These are phyloP conservation scores for Talaromyces sp. DNA, from an alignment of 2,329 filamentous ascomycete genomes.

Conservation along the genomic window DNA sequence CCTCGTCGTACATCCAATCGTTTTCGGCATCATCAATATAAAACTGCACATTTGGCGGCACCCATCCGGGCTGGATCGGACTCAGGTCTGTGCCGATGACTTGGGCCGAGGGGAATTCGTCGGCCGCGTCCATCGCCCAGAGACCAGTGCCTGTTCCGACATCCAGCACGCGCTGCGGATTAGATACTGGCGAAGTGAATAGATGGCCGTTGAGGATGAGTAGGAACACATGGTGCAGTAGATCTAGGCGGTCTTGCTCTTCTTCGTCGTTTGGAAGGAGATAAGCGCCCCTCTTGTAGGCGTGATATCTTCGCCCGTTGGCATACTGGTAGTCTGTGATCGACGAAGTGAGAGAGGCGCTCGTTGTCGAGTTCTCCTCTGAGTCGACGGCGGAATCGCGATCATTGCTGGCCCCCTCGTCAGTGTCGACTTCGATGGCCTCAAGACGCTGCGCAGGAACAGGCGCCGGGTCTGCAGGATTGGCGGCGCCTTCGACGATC, in stretches of 20 bases:
- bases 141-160: conserved; percentile 50
- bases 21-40: conserved; percentile 8
- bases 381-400: conserved; percentile 1
- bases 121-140: conserved; percentile 52
- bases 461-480: background rate
- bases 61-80: conserved; percentile 13
- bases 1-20: conserved; percentile 6
- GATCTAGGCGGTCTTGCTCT: conserved; percentile 8
- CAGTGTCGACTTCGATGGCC: conserved; percentile 4
- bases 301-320: conserved; percentile 7
- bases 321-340: conserved; percentile 4
- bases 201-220: conserved; percentile 44
- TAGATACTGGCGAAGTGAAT: conserved; percentile 39
- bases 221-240: conserved; percentile 36
- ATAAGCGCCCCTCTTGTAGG: conserved; percentile 5
- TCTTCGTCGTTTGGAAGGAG: conserved; percentile 7
- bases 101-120: conserved; percentile 16
- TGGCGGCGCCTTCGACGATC: background rate
- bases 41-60: conserved; percentile 12
- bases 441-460: background rate
- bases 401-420: background rate
- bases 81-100: conserved; percentile 7
- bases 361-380: background rate
- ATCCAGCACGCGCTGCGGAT: conserved; percentile 41
- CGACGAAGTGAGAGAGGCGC: conserved; percentile 2